These are phyloP conservation scores for Exobasidium rhododendri DNA, from an alignment of 1,284 basidiomycete species.

Conservation along the genomic window DNA sequence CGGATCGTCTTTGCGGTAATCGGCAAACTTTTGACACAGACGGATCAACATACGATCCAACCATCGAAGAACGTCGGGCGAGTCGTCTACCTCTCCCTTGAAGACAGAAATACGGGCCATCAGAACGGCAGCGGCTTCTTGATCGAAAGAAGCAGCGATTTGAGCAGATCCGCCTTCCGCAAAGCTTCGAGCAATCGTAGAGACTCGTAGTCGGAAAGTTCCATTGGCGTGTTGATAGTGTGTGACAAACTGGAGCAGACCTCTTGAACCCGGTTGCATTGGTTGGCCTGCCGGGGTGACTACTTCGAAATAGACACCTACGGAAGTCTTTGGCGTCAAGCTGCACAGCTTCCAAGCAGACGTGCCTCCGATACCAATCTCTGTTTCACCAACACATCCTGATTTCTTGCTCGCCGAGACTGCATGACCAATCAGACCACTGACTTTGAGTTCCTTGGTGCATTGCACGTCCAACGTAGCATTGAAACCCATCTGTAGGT, in stretches of 20 bases:
- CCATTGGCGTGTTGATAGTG: slow-evolving; percentile 98
- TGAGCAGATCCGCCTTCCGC: slow-evolving; percentile 91
- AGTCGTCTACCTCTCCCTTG: slow-evolving; percentile 99
- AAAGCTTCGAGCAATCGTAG: slow-evolving; percentile 94
- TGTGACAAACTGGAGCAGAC: slow-evolving; percentile 96
- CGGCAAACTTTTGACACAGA: slow-evolving; percentile 98
- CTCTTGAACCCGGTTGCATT: slow-evolving; percentile 82
- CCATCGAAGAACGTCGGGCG: slow-evolving; percentile 94
- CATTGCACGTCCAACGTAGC: slow-evolving; percentile 98
- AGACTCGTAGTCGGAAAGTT: slow-evolving; percentile 88
- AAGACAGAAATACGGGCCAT: slow-evolving; percentile 99
- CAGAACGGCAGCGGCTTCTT: slow-evolving; percentile 94
- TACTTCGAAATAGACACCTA: slow-evolving; percentile 96
- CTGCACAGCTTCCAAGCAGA: slow-evolving; percentile 98
- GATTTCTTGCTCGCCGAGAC: slow-evolving; percentile 69
- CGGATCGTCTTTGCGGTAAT: slow-evolving; percentile 97
- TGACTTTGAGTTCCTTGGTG: slow-evolving; percentile 97
- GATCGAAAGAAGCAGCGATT: slow-evolving; percentile 92
- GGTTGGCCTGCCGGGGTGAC: slow-evolving; percentile 97
- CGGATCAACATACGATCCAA: slow-evolving; percentile 97
- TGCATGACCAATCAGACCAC: slow-evolving; percentile 94
- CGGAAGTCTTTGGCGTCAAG: slow-evolving; percentile 80
- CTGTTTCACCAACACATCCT: slow-evolving; percentile 93
- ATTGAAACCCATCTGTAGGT: slow-evolving; percentile 97
- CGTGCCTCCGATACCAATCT: slow-evolving; percentile 97